phyloP scores from a whole-genome alignment of 2,329 filamentous ascomycete genomes.

The Talaromyces pinophilus region DNA sequence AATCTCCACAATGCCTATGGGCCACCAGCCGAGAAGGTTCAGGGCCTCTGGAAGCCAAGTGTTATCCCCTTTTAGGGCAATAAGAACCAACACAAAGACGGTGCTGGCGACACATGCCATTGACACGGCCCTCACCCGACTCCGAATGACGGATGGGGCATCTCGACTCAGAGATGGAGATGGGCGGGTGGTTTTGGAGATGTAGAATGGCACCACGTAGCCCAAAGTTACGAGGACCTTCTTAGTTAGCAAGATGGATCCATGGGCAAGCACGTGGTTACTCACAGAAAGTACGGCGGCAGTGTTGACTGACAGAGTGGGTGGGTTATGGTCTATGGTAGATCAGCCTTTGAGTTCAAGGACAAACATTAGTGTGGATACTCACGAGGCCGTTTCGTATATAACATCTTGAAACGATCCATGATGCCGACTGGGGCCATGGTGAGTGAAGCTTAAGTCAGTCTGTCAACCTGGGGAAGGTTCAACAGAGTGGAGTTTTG shows the following conservation, averaged over 20 bases:
- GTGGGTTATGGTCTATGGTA: slow-evolving; percentile 16
- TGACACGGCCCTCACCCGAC: slow-evolving; percentile 77
- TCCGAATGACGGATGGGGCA: slow-evolving; percentile 83
- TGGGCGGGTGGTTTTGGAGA: slow-evolving; percentile 75
- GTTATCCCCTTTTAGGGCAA: slow-evolving; percentile 55
- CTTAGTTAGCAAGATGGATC: slow-evolving; percentile 10
- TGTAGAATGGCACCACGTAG: slow-evolving; percentile 91
- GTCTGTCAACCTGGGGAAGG: background rate
- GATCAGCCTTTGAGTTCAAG: background rate
- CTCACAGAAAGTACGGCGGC: slow-evolving; percentile 45
- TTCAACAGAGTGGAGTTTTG: background rate
- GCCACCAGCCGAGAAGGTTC: slow-evolving; percentile 79
- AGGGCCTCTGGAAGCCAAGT: slow-evolving; percentile 58
- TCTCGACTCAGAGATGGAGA: slow-evolving; percentile 79
- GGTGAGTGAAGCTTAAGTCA: slow-evolving; percentile 9
- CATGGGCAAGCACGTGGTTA: slow-evolving; percentile 11
- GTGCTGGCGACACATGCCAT: slow-evolving; percentile 71
- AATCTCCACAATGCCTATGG: slow-evolving; percentile 66
- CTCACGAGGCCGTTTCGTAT: slow-evolving; percentile 36
- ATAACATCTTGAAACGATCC: slow-evolving; percentile 37
- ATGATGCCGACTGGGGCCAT: slow-evolving; percentile 41
- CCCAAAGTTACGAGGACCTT: slow-evolving; percentile 78
- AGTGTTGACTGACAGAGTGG: slow-evolving; percentile 25
- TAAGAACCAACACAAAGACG: slow-evolving; percentile 65
- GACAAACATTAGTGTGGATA: slow-evolving; percentile 17